Conservation (phyloP, 1,139 yeast species). For the Yamadazyma dendronema region DNA sequence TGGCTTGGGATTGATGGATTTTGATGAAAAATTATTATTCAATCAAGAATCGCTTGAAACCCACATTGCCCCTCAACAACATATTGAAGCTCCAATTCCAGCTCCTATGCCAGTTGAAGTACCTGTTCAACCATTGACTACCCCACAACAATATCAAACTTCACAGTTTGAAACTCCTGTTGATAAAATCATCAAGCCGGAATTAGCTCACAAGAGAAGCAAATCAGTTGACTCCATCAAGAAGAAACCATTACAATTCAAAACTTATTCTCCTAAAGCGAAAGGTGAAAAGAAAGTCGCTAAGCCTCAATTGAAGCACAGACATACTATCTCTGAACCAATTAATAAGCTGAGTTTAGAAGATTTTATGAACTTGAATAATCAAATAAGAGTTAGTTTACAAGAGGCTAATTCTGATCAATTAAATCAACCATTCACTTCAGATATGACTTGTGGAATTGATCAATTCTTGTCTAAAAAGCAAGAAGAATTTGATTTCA, state of each 20-base stretch:
- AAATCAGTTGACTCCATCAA: slow-evolving; percentile 26
- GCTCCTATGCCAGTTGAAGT: background rate
- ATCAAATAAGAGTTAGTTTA: slow-evolving; percentile 22
- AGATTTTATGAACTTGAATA: slow-evolving; percentile 32
- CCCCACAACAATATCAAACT: background rate
- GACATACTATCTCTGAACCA: slow-evolving; percentile 26
- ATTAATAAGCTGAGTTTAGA: slow-evolving; percentile 23
- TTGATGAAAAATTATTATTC: slow-evolving; percentile 11
- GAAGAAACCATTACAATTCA: slow-evolving; percentile 36
- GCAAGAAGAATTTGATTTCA: slow-evolving; percentile 32
- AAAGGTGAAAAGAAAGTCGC: slow-evolving; percentile 18
- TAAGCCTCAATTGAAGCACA: slow-evolving; percentile 19
- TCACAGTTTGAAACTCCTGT: slow-evolving; percentile 16
- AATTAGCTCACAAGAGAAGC: slow-evolving; percentile 20
- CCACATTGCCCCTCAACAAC: slow-evolving; percentile 6
- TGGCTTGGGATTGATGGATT: slow-evolving; percentile 13
- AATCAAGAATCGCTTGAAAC: slow-evolving; percentile 4
- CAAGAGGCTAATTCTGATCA: slow-evolving; percentile 7
- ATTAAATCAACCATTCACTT: slow-evolving; percentile 17
- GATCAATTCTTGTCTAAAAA: slow-evolving; percentile 25
- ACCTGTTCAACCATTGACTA: background rate
- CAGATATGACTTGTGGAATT: slow-evolving; percentile 20
- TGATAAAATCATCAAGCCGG: slow-evolving; percentile 12
- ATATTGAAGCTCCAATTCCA: no score
- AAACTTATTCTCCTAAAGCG: slow-evolving; percentile 35